Percentiles rank a stretch among this genome's conserved stretches.
Evolutionary conservation across 768 basidiomycete genomes (phyloP).

Genomic region (Rubroboletus satanas): DNA sequence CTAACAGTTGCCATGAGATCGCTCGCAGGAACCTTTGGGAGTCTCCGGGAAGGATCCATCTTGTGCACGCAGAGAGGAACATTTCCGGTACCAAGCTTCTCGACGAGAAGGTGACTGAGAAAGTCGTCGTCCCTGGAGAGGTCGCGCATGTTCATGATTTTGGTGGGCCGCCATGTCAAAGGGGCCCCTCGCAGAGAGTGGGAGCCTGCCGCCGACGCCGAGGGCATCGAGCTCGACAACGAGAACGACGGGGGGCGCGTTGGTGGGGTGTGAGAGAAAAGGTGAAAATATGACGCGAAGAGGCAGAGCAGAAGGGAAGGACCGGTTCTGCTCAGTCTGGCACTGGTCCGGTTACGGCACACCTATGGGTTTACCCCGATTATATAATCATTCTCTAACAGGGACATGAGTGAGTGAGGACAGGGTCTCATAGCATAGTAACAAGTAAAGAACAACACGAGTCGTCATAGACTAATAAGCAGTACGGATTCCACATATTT

Average conservation of each 20-base stretch:
- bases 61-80: constrained; percentile 87
- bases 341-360: constrained; percentile 34
- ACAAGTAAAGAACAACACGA: background rate
- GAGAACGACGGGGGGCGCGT: constrained; percentile 23
- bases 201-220: constrained; percentile 26
- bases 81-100: constrained; percentile 77
- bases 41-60: constrained; percentile 74
- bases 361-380: constrained; percentile 8
- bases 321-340: constrained; percentile 12
- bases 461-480: background rate
- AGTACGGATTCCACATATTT: background rate
- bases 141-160: constrained; percentile 89
- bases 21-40: constrained; percentile 70
- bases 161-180: constrained; percentile 73
- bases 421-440: constrained; percentile 3
- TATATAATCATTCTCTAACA: constrained; percentile 19
- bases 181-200: constrained; percentile 22
- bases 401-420: background rate
- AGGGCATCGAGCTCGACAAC: constrained; percentile 31
- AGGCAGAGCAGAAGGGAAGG: constrained; percentile 27
- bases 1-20: constrained; percentile 69
- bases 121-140: constrained; percentile 89
- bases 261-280: constrained; percentile 7
- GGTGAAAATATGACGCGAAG: constrained; percentile 32
- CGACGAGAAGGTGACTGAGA: constrained; percentile 83